Conservation (phyloP, 768 basidiomycete genomes). For the Lactarius akahatsu region DNA sequence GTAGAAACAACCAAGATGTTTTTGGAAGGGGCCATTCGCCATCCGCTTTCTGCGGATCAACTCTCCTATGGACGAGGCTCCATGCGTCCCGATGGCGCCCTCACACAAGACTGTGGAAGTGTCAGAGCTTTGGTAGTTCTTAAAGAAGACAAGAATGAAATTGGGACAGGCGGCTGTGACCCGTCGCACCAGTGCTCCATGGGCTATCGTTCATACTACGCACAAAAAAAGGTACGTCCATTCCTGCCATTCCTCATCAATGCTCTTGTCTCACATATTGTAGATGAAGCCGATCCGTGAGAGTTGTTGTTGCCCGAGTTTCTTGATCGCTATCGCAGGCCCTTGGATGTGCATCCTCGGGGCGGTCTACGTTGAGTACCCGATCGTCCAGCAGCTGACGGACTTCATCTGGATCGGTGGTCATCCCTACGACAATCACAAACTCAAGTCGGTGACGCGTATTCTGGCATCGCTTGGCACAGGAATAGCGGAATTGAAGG, state of each 20-base stretch:
- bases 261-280: not conserved
- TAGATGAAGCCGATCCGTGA: not conserved
- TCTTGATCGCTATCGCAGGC: not conserved
- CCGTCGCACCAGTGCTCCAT: not conserved
- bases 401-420: not conserved
- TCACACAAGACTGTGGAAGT: not conserved
- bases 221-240: not conserved
- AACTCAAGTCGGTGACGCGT: not conserved
- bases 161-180: not conserved
- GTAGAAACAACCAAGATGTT: too few relatives aligned
- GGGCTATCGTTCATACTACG: not conserved
- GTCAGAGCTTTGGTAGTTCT: not conserved
- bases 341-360: not conserved
- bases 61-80: too few relatives aligned
- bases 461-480: not conserved
- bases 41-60: too few relatives aligned
- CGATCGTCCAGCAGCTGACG: not conserved
- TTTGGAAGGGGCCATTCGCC: too few relatives aligned
- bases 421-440: not conserved
- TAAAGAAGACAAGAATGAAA: not conserved
- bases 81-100: not conserved
- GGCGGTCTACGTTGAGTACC: not conserved
- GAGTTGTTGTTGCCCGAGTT: not conserved
- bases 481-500: not conserved
- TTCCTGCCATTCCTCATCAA: not conserved